Evolutionary conservation across 352 stramenopile genomes (phyloP), one percentile per base, ranked within the genome.

Genomic region (Phytophthora europaea): DNA sequence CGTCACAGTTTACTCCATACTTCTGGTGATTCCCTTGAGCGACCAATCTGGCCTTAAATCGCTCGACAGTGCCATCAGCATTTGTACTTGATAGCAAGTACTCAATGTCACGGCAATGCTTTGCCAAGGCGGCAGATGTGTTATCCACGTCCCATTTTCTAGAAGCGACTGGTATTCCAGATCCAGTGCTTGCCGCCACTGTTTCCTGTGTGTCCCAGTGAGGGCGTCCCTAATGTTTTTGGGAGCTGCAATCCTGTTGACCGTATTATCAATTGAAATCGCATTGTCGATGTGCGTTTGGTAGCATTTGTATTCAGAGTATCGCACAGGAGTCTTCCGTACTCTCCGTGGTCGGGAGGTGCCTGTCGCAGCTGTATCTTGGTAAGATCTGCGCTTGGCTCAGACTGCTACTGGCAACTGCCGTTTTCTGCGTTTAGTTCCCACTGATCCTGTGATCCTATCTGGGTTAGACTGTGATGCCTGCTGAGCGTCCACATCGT

Each of bases 241-340:
- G 4, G 28, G 31, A 48, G 48, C 28, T 65, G 43, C 23, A 6
- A 48, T 65, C 31, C 59, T 65, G 18, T 57, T 50, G 28, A 34
- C 31, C n/a, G 50, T 65, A 18, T 34, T 1, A 36, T 65, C 45
- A 2, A 58, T 31, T 2, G 47, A 28, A 34, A 59, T 60, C 15
- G n/a, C n/a, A 20, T 67, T 67, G 47, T 67, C 60, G 10, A 67
- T 67, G 12, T 53, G 60, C 9, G 48, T 59, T 23, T 59, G 60
- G 28, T 52, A 59, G 28, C 59, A 67, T 8, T n/a, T 51, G 8
- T 52, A 59, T 12, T 67, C 48, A 6, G 28, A 26, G 23, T 51
- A 67, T 7, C 60, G 6, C 16, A 6, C 48, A 5, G 59, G 31
- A 26, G 3, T 57, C 31, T 52, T 52, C 7, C 31, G n/a, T 4